A percentile compares a stretch with the other conserved stretches of the same genome.
phyloP scores from a whole-genome alignment of 2,329 filamentous ascomycete genomes.

The Diaporthe caulivora region DNA sequence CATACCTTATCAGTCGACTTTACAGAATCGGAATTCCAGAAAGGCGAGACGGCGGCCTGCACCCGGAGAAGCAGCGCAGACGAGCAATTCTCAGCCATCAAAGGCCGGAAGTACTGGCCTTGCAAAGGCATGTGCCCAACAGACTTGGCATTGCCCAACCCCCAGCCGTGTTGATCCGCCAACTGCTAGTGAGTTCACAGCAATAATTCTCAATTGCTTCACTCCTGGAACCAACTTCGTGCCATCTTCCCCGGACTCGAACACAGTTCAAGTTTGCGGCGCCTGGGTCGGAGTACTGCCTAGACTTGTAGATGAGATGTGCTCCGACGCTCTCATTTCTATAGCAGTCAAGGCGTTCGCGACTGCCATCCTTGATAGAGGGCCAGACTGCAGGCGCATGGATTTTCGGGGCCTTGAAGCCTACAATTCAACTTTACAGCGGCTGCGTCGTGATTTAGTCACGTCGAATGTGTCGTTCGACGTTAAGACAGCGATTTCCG shows the following conservation, averaged over 20 bases:
- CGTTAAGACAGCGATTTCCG: not conserved
- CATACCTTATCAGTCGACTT: not conserved
- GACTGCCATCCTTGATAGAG: conserved; percentile 6
- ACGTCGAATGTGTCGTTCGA: not conserved
- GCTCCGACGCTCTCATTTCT: not conserved
- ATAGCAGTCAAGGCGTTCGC: conserved; percentile 3
- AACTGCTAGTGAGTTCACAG: not conserved
- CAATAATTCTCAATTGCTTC: conserved; percentile 8
- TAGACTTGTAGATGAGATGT: not conserved
- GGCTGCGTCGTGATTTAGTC: not conserved
- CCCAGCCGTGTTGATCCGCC: not conserved
- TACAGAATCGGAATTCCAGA: not conserved
- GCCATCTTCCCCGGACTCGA: not conserved
- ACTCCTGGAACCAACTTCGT: not conserved
- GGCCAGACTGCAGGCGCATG: not conserved
- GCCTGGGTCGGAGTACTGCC: conserved; percentile 11
- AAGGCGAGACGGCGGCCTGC: not conserved
- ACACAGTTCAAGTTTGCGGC: conserved; percentile 2
- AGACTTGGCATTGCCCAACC: not conserved
- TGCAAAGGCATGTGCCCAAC: not conserved
- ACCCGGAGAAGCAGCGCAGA: not conserved
- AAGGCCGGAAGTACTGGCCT: not conserved
- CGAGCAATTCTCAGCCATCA: not conserved
- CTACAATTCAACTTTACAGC: not conserved
- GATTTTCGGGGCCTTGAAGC: conserved; percentile 10